Conservation (phyloP, 1,284 basidiomycete species). For the Cryptococcus jaspeensis region DNA sequence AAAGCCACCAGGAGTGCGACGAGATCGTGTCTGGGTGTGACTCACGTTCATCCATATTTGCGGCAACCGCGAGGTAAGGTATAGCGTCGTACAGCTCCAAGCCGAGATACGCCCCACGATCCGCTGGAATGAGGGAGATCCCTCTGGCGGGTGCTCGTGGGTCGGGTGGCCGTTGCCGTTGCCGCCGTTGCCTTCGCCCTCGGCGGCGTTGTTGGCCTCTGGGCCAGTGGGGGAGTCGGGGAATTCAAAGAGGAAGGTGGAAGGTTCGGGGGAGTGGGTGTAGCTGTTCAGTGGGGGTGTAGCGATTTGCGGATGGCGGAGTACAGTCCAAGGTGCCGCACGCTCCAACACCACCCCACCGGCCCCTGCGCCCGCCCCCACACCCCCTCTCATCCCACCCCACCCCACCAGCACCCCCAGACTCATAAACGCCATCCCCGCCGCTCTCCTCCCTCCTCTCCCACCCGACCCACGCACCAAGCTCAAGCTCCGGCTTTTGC, state of each 20-base stretch:
- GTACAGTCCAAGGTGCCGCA: not conserved
- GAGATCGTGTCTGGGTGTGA: too few species aligned
- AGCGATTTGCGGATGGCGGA: slow-evolving; percentile 4
- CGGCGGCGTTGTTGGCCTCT: too few species aligned
- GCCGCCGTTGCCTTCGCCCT: too few species aligned
- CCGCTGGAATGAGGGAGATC: slow-evolving; percentile 49
- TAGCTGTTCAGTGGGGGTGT: not conserved
- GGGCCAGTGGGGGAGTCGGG: not conserved
- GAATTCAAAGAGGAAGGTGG: not conserved
- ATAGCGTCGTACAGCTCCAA: slow-evolving; percentile 86
- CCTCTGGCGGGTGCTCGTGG: slow-evolving; percentile 15
- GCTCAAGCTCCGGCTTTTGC: slow-evolving; percentile 36
- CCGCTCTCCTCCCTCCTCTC: slow-evolving; percentile 35
- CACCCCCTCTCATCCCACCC: slow-evolving; percentile 8
- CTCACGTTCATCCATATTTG: slow-evolving; percentile 97
- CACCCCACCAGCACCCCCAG: slow-evolving; percentile 33
- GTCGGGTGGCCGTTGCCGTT: not conserved
- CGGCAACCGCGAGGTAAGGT: slow-evolving; percentile 84
- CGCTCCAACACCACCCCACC: not conserved
- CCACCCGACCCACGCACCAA: slow-evolving; percentile 30
- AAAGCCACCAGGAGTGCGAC: too few species aligned
- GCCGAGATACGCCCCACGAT: slow-evolving; percentile 83
- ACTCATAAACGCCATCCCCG: slow-evolving; percentile 51
- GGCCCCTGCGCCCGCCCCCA: not conserved
- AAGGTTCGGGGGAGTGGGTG: not conserved